These are phyloP conservation scores for Rauvolfia tetraphylla DNA, from an alignment of 257 asterid genomes.

Conservation along the genomic window DNA sequence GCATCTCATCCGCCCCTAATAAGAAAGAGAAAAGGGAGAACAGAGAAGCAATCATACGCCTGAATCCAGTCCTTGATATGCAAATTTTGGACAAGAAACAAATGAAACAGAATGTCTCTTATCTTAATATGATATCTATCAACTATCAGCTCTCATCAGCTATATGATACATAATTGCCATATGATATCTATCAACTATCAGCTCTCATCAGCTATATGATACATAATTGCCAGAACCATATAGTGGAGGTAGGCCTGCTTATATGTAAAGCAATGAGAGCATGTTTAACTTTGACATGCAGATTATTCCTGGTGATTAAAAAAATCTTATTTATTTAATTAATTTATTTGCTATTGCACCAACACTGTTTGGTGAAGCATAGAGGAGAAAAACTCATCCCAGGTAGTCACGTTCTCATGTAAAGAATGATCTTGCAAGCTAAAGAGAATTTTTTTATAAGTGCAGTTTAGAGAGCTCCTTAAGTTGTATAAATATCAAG, in stretches of 20 bases:
- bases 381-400: background rate
- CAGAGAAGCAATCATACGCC: background rate
- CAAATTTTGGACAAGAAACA: background rate
- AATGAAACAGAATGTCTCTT: background rate
- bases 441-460: too few relatives aligned
- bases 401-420: background rate
- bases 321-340: too few relatives aligned
- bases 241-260: background rate
- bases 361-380: background rate
- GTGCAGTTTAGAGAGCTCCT: too few relatives aligned
- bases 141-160: background rate
- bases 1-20: background rate
- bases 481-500: background rate
- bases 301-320: background rate
- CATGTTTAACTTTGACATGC: background rate
- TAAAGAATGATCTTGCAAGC: background rate
- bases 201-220: background rate
- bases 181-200: background rate
- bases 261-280: background rate
- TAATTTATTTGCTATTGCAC: background rate
- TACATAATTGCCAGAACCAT: background rate
- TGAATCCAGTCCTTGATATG: background rate
- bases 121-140: background rate
- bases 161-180: background rate
- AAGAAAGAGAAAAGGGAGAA: background rate